phyloP scores from a whole-genome alignment of 108 stramenopile species.

The Asterionellopsis glacialis region DNA sequence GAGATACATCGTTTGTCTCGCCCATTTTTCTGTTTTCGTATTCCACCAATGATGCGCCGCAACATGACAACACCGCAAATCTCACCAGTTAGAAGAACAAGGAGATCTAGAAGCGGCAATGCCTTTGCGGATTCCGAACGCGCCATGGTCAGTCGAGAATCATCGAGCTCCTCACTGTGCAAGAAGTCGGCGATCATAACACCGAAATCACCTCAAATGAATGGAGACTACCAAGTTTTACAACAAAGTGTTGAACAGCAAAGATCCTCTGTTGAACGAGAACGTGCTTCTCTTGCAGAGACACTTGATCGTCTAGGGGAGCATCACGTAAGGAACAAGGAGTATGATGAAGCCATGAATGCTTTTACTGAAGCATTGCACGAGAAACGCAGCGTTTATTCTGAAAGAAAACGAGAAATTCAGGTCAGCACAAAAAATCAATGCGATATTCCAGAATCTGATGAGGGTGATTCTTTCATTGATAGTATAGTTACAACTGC shows the following conservation, averaged over 20 bases:
- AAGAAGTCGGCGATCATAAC: too few species aligned
- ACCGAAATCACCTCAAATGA: constrained; percentile 16
- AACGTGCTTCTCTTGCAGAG: constrained; percentile 43
- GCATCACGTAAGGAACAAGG: constrained; percentile 67
- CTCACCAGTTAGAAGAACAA: too few species aligned
- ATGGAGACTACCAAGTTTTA: constrained; percentile 67
- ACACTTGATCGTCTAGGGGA: constrained; percentile 65
- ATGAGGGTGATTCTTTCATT: background rate
- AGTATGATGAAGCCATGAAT: constrained; percentile 76
- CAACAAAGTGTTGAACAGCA: constrained; percentile 35
- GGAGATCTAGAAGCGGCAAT: too few species aligned
- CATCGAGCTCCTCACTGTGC: too few species aligned
- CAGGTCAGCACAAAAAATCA: constrained; percentile 1
- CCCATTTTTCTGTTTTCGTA: too few species aligned
- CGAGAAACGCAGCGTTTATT: constrained; percentile 65
- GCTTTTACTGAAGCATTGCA: constrained; percentile 69
- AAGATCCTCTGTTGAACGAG: constrained; percentile 28
- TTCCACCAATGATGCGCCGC: too few species aligned
- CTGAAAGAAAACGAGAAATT: constrained; percentile 15
- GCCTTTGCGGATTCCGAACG: too few species aligned
- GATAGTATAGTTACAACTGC: constrained; percentile 6
- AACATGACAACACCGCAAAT: too few species aligned
- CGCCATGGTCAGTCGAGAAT: too few species aligned
- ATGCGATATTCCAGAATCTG: background rate
- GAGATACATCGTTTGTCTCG: too few species aligned